These are phyloP conservation scores for Moesziomyces antarcticus DNA, from an alignment of 1,284 basidiomycete genomes.

Conservation along the genomic window DNA sequence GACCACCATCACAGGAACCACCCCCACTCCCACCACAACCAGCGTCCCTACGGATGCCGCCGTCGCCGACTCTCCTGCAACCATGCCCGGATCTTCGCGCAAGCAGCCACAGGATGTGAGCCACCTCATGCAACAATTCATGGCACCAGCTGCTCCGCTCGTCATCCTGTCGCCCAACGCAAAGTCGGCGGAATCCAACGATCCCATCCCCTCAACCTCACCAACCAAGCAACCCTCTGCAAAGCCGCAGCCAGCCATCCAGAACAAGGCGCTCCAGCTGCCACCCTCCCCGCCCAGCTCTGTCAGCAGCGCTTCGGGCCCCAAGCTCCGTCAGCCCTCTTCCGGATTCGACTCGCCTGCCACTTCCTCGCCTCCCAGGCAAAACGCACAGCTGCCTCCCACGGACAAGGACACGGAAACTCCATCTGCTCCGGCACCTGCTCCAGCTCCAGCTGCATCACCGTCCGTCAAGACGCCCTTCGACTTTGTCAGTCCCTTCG, in stretches of 20 bases:
- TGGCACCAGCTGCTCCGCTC: conserved; percentile 17
- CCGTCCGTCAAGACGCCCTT: conserved; percentile 27
- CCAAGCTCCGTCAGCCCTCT: conserved; percentile 9
- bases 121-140: conserved; percentile 34
- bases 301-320: conserved; percentile 24
- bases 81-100: conserved; percentile 5
- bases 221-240: background rate
- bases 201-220: background rate
- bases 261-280: conserved; percentile 31
- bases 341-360: conserved; percentile 17
- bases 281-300: conserved; percentile 40
- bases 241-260: conserved; percentile 2
- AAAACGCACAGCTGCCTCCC: background rate
- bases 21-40: conserved; percentile 1
- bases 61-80: background rate
- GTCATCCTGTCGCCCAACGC: conserved; percentile 3
- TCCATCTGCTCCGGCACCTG: background rate
- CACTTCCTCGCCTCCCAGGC: conserved; percentile 4
- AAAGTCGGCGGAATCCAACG: conserved; percentile 4
- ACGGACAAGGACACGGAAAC: background rate
- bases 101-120: conserved; percentile 14
- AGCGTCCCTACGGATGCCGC: background rate
- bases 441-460: conserved; percentile 5
- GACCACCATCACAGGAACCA: background rate
- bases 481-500: conserved; percentile 44